phyloP scores from a whole-genome alignment of 768 basidiomycete genomes.

The Leccinum uliginosum region DNA sequence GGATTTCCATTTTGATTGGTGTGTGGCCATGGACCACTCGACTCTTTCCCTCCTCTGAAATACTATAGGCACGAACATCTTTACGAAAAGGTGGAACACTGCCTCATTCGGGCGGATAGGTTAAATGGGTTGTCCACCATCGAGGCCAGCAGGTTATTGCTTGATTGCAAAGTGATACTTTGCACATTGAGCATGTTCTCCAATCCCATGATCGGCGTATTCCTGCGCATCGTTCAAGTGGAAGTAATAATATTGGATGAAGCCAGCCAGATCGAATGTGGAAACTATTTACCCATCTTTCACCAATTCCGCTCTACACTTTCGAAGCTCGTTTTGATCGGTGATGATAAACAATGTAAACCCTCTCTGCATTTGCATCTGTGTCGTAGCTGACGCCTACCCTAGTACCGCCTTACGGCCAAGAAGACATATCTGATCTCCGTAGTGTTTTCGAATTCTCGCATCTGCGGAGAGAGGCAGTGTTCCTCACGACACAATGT shows the following conservation, averaged over 20 bases:
- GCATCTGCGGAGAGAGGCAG: conserved; percentile 46
- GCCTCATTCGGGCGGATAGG: conserved; percentile 36
- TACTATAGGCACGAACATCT: conserved; percentile 47
- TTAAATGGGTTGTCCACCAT: conserved; percentile 16
- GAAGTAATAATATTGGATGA: conserved; percentile 42
- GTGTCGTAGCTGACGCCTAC: not conserved
- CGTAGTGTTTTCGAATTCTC: conserved; percentile 71
- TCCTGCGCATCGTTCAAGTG: conserved; percentile 31
- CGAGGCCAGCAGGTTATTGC: conserved; percentile 22
- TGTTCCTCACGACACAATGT: conserved; percentile 75
- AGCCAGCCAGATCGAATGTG: conserved; percentile 44
- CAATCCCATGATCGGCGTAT: conserved; percentile 13
- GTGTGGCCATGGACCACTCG: conserved; percentile 1
- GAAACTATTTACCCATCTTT: conserved; percentile 37
- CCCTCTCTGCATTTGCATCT: not conserved
- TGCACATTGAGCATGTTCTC: conserved; percentile 49
- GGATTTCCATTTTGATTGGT: conserved; percentile 47
- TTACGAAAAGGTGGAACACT: conserved; percentile 32
- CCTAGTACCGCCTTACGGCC: conserved; percentile 74
- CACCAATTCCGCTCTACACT: conserved; percentile 23
- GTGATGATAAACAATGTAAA: conserved; percentile 38
- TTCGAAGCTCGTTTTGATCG: conserved; percentile 37
- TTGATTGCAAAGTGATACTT: conserved; percentile 35
- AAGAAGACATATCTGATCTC: conserved; percentile 59
- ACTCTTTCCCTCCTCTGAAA: not conserved